Percentiles rank a stretch among this genome's conserved stretches.
These are phyloP conservation scores for Cryoendolithus antarcticus DNA, from an alignment of 2,329 filamentous ascomycete species.

Conservation along the genomic window DNA sequence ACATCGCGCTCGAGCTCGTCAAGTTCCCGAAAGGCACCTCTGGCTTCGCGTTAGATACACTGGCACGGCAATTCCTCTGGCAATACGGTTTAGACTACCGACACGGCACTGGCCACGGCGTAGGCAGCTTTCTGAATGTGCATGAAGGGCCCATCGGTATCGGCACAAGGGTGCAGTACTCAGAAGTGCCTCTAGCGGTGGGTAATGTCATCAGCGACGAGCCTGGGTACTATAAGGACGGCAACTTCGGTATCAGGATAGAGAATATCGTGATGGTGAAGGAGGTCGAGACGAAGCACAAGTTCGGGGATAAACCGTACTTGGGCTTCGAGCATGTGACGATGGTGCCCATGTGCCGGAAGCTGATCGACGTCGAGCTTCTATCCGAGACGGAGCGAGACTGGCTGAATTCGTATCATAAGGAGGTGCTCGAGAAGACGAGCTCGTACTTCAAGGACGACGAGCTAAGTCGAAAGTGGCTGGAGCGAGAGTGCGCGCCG, in stretches of 20 bases:
- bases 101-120: conserved; percentile 90
- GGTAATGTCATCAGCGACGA: conserved; percentile 93
- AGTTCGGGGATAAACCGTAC: conserved; percentile 88
- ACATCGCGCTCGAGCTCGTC: conserved; percentile 75
- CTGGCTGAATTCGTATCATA: conserved; percentile 82
- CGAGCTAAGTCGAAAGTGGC: conserved; percentile 60
- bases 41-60: conserved; percentile 76
- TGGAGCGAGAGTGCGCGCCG: conserved; percentile 72
- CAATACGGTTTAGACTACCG: conserved; percentile 86
- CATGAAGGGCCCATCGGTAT: conserved; percentile 97
- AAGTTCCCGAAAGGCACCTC: conserved; percentile 92
- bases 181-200: conserved; percentile 76
- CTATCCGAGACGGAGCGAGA: conserved; percentile 62
- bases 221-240: conserved; percentile 95
- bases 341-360: conserved; percentile 88
- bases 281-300: conserved; percentile 74
- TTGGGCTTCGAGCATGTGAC: conserved; percentile 95
- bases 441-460: conserved; percentile 63
- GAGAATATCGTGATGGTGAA: conserved; percentile 90
- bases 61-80: conserved; percentile 90
- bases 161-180: conserved; percentile 79
- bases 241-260: conserved; percentile 85
- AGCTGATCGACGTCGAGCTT: conserved; percentile 64
- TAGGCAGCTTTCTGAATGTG: conserved; percentile 90
- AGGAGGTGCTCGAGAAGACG: conserved; percentile 71